Percentiles rank a stretch among this genome's conserved stretches.
Conservation (phyloP, 176 grass and related monocot genomes). For the Olyra latifolia region DNA sequence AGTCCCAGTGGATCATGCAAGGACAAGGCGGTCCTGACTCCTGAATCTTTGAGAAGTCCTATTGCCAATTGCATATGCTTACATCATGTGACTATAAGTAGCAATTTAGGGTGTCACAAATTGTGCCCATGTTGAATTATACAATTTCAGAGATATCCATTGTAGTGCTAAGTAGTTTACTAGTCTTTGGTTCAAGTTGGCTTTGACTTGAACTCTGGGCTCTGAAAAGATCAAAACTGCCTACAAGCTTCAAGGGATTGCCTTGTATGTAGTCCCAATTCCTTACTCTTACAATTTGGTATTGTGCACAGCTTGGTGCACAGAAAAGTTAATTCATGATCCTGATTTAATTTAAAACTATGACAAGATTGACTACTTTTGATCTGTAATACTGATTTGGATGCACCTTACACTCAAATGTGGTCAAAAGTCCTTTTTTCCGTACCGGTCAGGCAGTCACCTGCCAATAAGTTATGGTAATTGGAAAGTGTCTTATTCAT, state of each 20-base stretch:
- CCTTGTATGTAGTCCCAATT: background rate
- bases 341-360: background rate
- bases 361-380: background rate
- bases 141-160: background rate
- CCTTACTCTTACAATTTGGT: background rate
- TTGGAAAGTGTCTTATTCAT: slow-evolving; percentile 16
- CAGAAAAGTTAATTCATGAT: background rate
- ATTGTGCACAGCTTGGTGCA: background rate
- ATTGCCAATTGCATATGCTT: slow-evolving; percentile 2
- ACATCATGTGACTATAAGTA: background rate
- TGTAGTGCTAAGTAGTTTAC: background rate
- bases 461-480: background rate
- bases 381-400: background rate
- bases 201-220: background rate
- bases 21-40: background rate
- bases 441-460: background rate
- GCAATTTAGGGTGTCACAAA: background rate
- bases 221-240: slow-evolving; percentile 6
- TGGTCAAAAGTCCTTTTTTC: background rate
- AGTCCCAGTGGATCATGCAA: background rate
- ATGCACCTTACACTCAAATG: background rate
- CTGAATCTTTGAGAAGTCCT: background rate
- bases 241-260: background rate
- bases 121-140: background rate
- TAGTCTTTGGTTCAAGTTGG: background rate